Evolutionary conservation across 257 asterid species (phyloP).

Genomic region (Lycium ferocissimum): DNA sequence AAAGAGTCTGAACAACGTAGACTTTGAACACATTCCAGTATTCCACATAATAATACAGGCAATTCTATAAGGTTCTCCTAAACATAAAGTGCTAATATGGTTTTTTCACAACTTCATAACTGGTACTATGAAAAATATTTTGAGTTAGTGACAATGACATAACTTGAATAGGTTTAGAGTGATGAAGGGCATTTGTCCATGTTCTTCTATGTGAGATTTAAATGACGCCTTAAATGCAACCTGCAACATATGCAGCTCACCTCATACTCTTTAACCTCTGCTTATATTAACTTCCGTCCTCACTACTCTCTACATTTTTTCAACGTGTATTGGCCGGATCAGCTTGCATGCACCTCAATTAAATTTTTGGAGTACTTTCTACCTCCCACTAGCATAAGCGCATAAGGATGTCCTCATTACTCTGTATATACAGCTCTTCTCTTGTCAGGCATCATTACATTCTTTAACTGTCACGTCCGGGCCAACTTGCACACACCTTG

Average conservation of each 20-base stretch:
- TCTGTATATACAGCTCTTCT: slow-evolving; percentile 27
- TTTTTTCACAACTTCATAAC: not conserved
- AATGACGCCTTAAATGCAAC: slow-evolving; percentile 60
- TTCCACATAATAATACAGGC: not conserved
- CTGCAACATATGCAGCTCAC: slow-evolving; percentile 64
- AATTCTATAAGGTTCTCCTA: not conserved
- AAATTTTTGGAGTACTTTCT: too few species aligned
- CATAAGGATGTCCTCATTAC: accelerated
- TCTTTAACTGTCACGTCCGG: accelerated
- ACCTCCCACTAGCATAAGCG: too few species aligned
- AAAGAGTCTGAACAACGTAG: too few species aligned
- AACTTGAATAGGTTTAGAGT: not conserved
- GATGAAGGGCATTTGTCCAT: slow-evolving; percentile 12
- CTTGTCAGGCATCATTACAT: not conserved
- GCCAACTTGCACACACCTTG: accelerated
- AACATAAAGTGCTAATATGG: not conserved
- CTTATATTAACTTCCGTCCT: slow-evolving; percentile 58
- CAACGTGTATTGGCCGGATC: not conserved
- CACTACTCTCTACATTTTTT: slow-evolving; percentile 22
- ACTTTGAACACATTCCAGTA: not conserved
- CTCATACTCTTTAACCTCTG: slow-evolving; percentile 68
- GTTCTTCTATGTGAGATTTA: slow-evolving; percentile 38
- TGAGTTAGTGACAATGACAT: not conserved
- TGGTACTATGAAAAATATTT: not conserved
- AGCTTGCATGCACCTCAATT: too few species aligned